These are phyloP conservation scores for Panellus pusillus DNA, from an alignment of 768 basidiomycete genomes.

Conservation along the genomic window DNA sequence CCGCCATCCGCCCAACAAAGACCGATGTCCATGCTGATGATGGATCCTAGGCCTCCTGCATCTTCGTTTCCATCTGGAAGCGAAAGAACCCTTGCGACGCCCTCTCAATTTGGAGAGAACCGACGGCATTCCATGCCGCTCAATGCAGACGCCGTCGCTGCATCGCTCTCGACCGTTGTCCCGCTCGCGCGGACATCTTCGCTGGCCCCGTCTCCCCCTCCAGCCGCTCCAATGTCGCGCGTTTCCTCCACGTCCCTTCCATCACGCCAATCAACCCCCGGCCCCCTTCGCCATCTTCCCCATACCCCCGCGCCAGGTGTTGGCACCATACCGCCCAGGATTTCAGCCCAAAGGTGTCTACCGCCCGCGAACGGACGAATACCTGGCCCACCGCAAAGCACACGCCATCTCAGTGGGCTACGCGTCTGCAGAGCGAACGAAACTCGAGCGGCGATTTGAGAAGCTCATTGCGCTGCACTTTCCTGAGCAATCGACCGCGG, in stretches of 20 bases:
- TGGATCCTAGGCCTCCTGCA: constrained; percentile 15
- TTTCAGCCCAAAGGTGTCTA: constrained; percentile 93
- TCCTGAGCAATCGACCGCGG: constrained; percentile 30
- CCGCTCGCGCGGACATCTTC: constrained; percentile 24
- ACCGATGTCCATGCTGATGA: constrained; percentile 16
- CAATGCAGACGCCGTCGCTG: constrained; percentile 15
- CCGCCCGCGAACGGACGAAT: constrained; percentile 80
- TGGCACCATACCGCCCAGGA: constrained; percentile 80
- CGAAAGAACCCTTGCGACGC: constrained; percentile 13
- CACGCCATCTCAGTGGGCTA: constrained; percentile 25
- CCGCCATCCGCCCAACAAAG: constrained; percentile 16
- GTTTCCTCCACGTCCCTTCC: constrained; percentile 8
- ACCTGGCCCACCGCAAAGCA: constrained; percentile 47
- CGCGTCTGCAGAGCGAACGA: constrained; percentile 71
- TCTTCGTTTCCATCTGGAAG: constrained; percentile 6
- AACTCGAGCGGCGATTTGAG: constrained; percentile 83
- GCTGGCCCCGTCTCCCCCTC: constrained; percentile 12
- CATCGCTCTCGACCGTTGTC: constrained; percentile 14
- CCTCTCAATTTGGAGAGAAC: constrained; percentile 3
- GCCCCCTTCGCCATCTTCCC: constrained; percentile 26
- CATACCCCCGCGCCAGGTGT: constrained; percentile 23
- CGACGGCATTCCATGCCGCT: constrained; percentile 20
- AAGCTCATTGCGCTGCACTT: constrained; percentile 82
- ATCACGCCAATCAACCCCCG: constrained; percentile 23
- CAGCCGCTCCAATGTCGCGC: constrained; percentile 16